Conservation (phyloP, 495 filamentous ascomycete genomes). For the Hypoxylon rickii region DNA sequence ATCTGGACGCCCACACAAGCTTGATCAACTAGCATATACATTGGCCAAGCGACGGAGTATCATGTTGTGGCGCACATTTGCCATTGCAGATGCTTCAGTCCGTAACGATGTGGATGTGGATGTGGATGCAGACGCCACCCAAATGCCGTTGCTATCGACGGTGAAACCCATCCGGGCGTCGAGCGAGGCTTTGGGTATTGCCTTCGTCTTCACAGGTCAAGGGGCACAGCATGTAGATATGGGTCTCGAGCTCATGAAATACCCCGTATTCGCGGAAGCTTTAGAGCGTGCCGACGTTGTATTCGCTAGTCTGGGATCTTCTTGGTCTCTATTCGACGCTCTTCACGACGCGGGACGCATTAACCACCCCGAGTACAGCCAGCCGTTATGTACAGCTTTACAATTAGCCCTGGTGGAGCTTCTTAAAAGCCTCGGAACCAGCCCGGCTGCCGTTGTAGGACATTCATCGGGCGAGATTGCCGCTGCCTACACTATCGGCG, state of each 20-base stretch:
- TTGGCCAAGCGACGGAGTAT: slow-evolving; percentile 32
- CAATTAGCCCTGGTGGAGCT: slow-evolving; percentile 57
- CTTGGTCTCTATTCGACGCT: slow-evolving; percentile 40
- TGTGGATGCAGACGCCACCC: no score
- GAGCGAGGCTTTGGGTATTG: slow-evolving; percentile 12
- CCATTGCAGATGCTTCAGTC: slow-evolving; percentile 7
- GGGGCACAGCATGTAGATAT: slow-evolving; percentile 54
- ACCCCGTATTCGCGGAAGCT: slow-evolving; percentile 15
- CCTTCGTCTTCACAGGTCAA: slow-evolving; percentile 47
- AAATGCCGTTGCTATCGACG: not conserved
- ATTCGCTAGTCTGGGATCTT: slow-evolving; percentile 28
- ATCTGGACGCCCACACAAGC: no score
- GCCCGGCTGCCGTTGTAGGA: slow-evolving; percentile 51
- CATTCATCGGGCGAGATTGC: slow-evolving; percentile 65
- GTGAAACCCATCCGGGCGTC: slow-evolving; percentile 1
- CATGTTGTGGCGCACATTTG: slow-evolving; percentile 32
- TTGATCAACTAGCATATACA: slow-evolving; percentile 39
- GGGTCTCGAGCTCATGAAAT: slow-evolving; percentile 48
- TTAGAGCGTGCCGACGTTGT: slow-evolving; percentile 25
- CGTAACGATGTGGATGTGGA: no score
- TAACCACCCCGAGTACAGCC: slow-evolving; percentile 41
- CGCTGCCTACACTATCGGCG: slow-evolving; percentile 43
- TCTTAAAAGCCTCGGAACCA: slow-evolving; percentile 50
- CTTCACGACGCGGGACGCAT: slow-evolving; percentile 27
- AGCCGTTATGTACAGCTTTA: slow-evolving; percentile 48